These are phyloP conservation scores for Fusarium sp. DNA, from an alignment of 2,329 filamentous ascomycete species.

Conservation along the genomic window DNA sequence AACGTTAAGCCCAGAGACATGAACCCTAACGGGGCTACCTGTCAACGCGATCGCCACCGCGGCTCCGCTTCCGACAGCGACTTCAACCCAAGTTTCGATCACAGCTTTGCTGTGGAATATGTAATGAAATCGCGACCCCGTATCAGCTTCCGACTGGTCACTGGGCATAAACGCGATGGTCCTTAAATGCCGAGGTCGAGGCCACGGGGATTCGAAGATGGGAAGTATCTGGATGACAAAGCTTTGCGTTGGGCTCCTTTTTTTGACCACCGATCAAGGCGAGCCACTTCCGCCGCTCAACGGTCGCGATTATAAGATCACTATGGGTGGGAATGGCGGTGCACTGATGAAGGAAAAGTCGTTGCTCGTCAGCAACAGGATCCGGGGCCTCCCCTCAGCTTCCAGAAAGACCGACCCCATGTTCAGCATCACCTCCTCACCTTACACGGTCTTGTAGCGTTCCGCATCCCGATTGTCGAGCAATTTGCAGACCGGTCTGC, in stretches of 20 bases:
- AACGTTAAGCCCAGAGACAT: background rate
- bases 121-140: no score
- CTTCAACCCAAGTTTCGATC: rapidly evolving
- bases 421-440: background rate
- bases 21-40: background rate
- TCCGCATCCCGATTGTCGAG: rapidly evolving
- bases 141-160: no score
- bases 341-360: background rate
- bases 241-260: background rate
- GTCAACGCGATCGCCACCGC: rapidly evolving
- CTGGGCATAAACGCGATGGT: background rate
- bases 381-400: background rate
- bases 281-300: background rate
- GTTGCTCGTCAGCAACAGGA: background rate
- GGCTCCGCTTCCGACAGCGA: background rate
- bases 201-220: background rate
- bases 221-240: background rate
- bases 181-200: background rate
- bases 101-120: background rate
- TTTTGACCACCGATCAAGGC: background rate
- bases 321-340: background rate
- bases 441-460: background rate
- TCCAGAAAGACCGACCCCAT: rapidly evolving
- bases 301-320: background rate
- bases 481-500: no score